Base-by-base conservation (phyloP, 257 asterid species). In the Capsicum baccatum region DNA sequence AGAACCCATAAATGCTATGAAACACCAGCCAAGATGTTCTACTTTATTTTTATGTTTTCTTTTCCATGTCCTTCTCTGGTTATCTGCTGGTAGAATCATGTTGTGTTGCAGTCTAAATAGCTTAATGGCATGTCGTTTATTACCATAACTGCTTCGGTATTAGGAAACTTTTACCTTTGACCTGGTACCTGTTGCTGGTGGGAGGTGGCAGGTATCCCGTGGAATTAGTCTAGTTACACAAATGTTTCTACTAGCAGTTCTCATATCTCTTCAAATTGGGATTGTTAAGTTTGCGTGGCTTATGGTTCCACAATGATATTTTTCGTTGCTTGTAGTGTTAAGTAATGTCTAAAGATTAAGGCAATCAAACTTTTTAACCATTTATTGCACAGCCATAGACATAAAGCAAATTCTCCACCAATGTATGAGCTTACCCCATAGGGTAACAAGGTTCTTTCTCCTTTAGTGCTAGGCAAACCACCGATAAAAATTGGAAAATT, bases 311-410 rank as follows among this genome's bases (percentile, higher is more conserved):
- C 33, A 26, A 26, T 26, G 33, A 26, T 26, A 26, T 26, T 26
- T 26, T 26, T 1, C 33, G 33, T 26, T 26, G 33, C 33, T 26
- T 26, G 33, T 12, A 66, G 73, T 66, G 47, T 33, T 66, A 66
- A 66, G 37, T 37, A 26, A 26, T 21, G 37, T 35, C 66, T 50
- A 37, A 67, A 37, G 21, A 67, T 15, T 67, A 14, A 13, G 48
- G 74, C 74, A 67, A 67, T 67, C 12, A 9, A 67, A 64, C 50
- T 67, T 67, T 67, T 35, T 48, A 67, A 13, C 74, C 74, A 33
- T 67, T 67, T 67, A 67, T 37, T 37, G 76, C 17, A 15, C 14
- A 37, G 52, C 76, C 76, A 37, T 68, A 37, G 21, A 33, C 17
- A 0, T 8, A 15, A 67, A 68, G 59, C 11, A 11, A 48, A n/a